phyloP scores from a whole-genome alignment of 1,284 basidiomycete genomes.

The Ganoderma meredithae region DNA sequence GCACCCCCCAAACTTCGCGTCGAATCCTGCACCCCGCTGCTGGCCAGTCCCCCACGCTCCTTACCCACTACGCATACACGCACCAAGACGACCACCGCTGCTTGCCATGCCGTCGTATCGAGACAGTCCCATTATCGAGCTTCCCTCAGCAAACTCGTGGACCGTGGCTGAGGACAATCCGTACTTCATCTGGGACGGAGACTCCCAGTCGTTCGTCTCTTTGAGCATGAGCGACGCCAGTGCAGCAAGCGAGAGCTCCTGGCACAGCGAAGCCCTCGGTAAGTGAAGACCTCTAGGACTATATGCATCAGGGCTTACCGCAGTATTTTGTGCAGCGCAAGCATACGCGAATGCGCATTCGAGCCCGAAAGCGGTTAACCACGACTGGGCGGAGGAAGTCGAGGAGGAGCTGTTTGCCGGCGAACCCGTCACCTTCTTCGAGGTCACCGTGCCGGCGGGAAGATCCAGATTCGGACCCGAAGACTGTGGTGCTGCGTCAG shows the following conservation, averaged over 20 bases:
- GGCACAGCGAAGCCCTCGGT: slow-evolving; percentile 1
- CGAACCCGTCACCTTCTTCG: slow-evolving; percentile 4
- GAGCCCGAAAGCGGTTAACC: background rate
- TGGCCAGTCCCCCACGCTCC: slow-evolving; percentile 4
- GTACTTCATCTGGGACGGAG: slow-evolving; percentile 6
- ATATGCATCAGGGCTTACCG: background rate
- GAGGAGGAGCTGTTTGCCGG: slow-evolving; percentile 10
- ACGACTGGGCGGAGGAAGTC: slow-evolving; percentile 4
- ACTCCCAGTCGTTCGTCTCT: slow-evolving; percentile 12
- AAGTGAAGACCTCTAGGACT: background rate
- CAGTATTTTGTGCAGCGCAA: background rate
- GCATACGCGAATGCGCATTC: background rate
- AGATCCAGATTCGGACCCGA: background rate
- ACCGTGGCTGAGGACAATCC: background rate
- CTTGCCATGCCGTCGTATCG: background rate
- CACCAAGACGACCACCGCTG: background rate
- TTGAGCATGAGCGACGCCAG: background rate
- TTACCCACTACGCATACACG: background rate
- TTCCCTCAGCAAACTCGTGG: background rate
- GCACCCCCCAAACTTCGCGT: background rate
- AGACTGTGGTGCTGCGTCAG: background rate
- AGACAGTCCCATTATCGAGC: background rate
- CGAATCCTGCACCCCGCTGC: background rate
- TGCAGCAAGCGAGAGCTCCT: background rate
- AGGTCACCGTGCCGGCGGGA: background rate